A percentile compares a stretch with the other conserved stretches of the same genome.
phyloP scores from a whole-genome alignment of 495 filamentous ascomycete genomes.

The Neurospora sp. region DNA sequence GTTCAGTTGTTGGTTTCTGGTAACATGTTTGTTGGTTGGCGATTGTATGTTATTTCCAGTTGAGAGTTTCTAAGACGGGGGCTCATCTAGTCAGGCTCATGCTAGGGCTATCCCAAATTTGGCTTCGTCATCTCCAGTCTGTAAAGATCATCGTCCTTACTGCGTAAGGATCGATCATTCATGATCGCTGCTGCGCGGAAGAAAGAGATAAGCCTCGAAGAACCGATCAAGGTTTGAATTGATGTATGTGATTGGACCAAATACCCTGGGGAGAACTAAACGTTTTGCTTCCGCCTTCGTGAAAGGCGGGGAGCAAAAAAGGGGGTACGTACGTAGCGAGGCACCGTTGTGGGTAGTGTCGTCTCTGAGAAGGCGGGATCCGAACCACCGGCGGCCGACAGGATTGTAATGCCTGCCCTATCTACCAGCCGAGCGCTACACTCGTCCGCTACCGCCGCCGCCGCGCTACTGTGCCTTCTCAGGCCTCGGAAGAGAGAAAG shows the following conservation, averaged over 20 bases:
- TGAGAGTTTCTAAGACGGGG: not conserved
- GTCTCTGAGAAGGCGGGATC: not conserved
- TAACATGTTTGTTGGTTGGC: not conserved
- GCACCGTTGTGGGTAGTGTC: not conserved
- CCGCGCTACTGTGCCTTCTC: not conserved
- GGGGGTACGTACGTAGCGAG: not conserved
- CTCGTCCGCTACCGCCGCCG: not conserved
- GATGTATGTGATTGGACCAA: not conserved
- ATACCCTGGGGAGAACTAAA: not conserved
- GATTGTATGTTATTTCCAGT: not conserved
- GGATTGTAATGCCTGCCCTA: not conserved
- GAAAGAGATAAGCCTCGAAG: not conserved
- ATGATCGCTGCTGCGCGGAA: not conserved
- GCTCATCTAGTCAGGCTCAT: not conserved
- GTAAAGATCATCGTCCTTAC: not conserved
- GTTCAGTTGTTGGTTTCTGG: not conserved
- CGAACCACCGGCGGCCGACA: not conserved
- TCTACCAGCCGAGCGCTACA: not conserved
- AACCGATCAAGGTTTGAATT: not conserved
- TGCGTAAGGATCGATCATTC: not conserved
- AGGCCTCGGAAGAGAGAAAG: not conserved
- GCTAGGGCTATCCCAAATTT: not conserved
- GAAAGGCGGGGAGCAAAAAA: not conserved
- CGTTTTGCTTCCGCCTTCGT: not conserved
- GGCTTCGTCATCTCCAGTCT: not conserved